Conservation (phyloP, 352 stramenopile genomes). For the Globisporangium cystogenes region DNA sequence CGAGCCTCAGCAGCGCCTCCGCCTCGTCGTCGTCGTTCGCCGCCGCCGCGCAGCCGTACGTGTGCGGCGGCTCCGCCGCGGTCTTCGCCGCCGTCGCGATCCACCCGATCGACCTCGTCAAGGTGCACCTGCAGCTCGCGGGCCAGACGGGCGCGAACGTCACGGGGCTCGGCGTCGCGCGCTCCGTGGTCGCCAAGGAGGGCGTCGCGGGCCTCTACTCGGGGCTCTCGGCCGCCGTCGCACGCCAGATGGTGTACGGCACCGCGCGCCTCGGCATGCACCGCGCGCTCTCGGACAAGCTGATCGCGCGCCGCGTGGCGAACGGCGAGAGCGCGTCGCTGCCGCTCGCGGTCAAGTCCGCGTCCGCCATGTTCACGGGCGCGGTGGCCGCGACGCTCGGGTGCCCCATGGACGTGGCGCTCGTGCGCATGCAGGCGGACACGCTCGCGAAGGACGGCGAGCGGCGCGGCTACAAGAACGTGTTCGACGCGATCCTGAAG, state of each 20-base stretch:
- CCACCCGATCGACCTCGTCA: slow-evolving; percentile 90
- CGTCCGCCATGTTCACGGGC: slow-evolving; percentile 67
- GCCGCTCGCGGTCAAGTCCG: slow-evolving; percentile 68
- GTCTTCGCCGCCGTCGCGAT: slow-evolving; percentile 79
- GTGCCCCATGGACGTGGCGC: slow-evolving; percentile 97
- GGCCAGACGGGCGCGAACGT: slow-evolving; percentile 77
- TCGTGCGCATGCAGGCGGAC: slow-evolving; percentile 98
- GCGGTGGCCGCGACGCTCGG: slow-evolving; percentile 94
- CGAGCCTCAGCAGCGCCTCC: no score
- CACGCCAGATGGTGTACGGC: slow-evolving; percentile 84
- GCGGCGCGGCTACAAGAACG: slow-evolving; percentile 98
- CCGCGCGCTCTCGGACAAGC: slow-evolving; percentile 74
- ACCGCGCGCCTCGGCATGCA: slow-evolving; percentile 84
- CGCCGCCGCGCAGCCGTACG: slow-evolving; percentile 54
- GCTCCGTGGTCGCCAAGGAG: slow-evolving; percentile 75
- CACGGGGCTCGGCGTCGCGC: slow-evolving; percentile 64
- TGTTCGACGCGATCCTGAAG: slow-evolving; percentile 94
- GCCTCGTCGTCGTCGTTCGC: no score
- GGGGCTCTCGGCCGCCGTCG: slow-evolving; percentile 73
- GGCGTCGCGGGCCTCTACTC: slow-evolving; percentile 82
- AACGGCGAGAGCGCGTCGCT: slow-evolving; percentile 65
- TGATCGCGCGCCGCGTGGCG: slow-evolving; percentile 62
- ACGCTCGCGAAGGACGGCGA: slow-evolving; percentile 88
- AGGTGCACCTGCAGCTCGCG: slow-evolving; percentile 87
- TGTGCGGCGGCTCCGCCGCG: slow-evolving; percentile 69